Evolutionary conservation across 78 protist genomes (phyloP).

Genomic region (Paulinella micropora): DNA sequence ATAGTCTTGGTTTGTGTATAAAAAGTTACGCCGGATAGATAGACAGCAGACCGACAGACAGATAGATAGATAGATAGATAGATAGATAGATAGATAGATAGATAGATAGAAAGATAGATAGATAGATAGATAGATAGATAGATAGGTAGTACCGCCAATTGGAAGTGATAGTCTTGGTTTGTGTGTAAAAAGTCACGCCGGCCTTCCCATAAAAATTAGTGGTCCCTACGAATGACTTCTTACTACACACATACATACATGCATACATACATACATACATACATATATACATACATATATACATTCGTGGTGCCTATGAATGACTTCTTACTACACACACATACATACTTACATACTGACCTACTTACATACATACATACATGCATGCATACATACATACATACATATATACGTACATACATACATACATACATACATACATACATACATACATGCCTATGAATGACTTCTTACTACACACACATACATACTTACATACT

Average conservation of each 20-base stretch:
- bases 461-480: too few species aligned
- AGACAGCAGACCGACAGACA: not conserved
- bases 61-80: not conserved
- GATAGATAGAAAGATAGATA: not conserved
- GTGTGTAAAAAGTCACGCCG: constrained; percentile 8
- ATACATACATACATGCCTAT: too few species aligned
- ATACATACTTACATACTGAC: too few species aligned
- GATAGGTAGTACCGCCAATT: not conserved
- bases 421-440: not conserved
- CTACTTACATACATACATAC: too few species aligned
- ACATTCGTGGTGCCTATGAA: too few species aligned
- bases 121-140: not conserved
- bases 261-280: too few species aligned
- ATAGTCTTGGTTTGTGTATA: not conserved
- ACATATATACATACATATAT: too few species aligned
- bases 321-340: too few species aligned
- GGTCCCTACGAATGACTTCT: not conserved
- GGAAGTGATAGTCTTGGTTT: constrained; percentile 15
- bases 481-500: too few species aligned
- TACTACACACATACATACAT: too few species aligned
- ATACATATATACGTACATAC: not conserved
- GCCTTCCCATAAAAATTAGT: constrained; percentile 24
- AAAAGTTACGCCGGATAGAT: not conserved
- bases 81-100: not conserved
- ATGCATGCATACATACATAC: not conserved